Conservation (phyloP, 2,329 filamentous ascomycete genomes). For the Colletotrichum gloeosporioides region DNA sequence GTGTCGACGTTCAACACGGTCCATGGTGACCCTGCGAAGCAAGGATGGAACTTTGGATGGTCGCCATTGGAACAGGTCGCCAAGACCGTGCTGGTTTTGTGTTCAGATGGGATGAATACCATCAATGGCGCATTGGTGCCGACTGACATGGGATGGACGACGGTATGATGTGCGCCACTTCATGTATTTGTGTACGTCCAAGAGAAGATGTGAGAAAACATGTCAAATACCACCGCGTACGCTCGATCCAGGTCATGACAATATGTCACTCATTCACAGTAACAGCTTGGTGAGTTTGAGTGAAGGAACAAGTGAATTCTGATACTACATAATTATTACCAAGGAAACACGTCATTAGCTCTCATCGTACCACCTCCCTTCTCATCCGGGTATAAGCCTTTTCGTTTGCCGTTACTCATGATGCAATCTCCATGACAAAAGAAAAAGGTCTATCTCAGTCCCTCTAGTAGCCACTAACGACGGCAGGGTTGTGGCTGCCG, state of each 20-base stretch:
- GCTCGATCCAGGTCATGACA: no score
- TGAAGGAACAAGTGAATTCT: background rate
- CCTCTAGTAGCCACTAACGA: constrained; percentile 5
- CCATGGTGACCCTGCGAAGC: background rate
- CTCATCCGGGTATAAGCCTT: constrained; percentile 17
- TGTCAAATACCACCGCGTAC: no score
- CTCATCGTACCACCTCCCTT: background rate
- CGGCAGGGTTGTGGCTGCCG: background rate
- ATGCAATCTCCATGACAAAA: constrained; percentile 2
- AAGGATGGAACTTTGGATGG: constrained; percentile 10
- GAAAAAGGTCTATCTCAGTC: background rate
- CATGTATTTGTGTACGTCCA: no score
- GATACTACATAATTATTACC: constrained; percentile 7
- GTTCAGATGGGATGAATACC: constrained; percentile 12
- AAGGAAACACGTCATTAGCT: background rate
- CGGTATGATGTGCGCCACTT: background rate
- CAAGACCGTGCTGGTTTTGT: constrained; percentile 5
- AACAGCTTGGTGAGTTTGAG: background rate
- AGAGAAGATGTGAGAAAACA: no score
- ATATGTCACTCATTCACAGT: background rate
- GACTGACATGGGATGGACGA: constrained; percentile 12
- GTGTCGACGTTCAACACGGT: constrained; percentile 2
- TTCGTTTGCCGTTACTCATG: constrained; percentile 13
- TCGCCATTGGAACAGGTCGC: constrained; percentile 4
- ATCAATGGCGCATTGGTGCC: constrained; percentile 11